These are phyloP conservation scores for Lodderomyces elongisporus DNA, from an alignment of 1,139 yeast genomes.

Conservation along the genomic window DNA sequence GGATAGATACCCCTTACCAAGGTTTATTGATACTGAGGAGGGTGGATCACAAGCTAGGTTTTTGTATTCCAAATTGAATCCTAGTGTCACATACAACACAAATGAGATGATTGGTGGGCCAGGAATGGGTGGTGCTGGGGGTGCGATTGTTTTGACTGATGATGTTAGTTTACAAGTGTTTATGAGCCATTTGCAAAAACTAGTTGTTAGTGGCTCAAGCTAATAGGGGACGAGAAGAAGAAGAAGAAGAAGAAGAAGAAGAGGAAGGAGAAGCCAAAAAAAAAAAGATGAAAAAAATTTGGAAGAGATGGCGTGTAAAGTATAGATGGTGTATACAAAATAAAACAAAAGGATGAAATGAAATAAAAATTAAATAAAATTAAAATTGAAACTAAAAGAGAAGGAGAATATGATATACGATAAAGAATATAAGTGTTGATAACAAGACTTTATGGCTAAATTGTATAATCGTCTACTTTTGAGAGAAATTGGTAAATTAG, in stretches of 20 bases:
- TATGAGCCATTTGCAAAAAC: slow-evolving; percentile 83
- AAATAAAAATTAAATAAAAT: too few species aligned
- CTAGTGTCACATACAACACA: slow-evolving; percentile 75
- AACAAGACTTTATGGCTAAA: too few species aligned
- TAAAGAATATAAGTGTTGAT: too few species aligned
- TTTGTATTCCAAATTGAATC: slow-evolving; percentile 88
- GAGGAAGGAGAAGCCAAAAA: not conserved
- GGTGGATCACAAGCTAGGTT: slow-evolving; percentile 99
- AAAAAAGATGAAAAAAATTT: not conserved
- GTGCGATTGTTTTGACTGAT: slow-evolving; percentile 87
- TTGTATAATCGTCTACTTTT: too few species aligned
- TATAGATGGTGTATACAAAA: too few species aligned
- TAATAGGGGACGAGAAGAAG: not conserved
- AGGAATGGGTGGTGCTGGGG: slow-evolving; percentile 28
- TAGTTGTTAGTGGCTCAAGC: slow-evolving; percentile 55
- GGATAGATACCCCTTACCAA: slow-evolving; percentile 94
- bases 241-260: not conserved
- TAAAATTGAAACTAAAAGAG: too few species aligned
- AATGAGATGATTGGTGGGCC: slow-evolving; percentile 42
- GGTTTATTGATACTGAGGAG: slow-evolving; percentile 90
- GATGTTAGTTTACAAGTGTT: slow-evolving; percentile 90
- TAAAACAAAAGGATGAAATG: too few species aligned
- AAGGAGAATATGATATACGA: too few species aligned
- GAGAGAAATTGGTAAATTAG: too few species aligned
- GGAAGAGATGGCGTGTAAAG: too few species aligned